Base-by-base conservation (phyloP, 257 asterid species). In the Primulina tabacum region DNA sequence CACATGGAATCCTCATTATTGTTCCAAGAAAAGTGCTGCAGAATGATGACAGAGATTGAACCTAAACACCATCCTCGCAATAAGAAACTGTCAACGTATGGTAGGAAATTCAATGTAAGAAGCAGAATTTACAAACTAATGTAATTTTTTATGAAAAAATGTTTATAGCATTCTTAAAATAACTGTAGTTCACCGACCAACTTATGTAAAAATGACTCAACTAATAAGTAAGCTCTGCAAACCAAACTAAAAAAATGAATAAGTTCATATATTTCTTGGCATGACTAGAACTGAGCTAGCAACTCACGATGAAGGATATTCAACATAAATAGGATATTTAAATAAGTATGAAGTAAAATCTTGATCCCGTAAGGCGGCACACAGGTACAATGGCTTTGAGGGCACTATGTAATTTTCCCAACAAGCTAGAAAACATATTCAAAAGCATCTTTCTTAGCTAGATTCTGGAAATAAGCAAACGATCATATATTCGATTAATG, bases 1-100 rank as follows among this genome's bases (percentile, higher is more conserved):
- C 98, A 64, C 96, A 86, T 5, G 98, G 98, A 70, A 92, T 92
- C 69, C 98, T 82, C 64, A 87, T 90, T 4, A 89, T 96, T 24
- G 98, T 92, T 40, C 98, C 98, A 38, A 92, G 89, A 73, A 92
- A 73, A 26, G 98, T 92, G 85, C 98, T 87, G 67, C 89, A 86
- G 82, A 92, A 84, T 60, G 98, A 88, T 24, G 98, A 90, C 73
- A 85, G 62, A 11, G 98, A 87, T 83, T 92, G 98, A 72, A 90
- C 96, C 97, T 90, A 67, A 60, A 77, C 53, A 77, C 47, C 62
- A 75, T 65, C 29, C 4, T 61, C 7, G 57, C 53, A 3, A 38
- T 38, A 38, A 38, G 47, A 38, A 38, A 38, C 47, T 6, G 10
- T 0, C 9, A 8, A 35, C 37, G 40, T 58, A 21, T 18, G 59